A percentile compares a stretch with the other conserved stretches of the same genome.
Conservation (phyloP, 139 green algal species). For the Astrephomene gubernaculifera region DNA sequence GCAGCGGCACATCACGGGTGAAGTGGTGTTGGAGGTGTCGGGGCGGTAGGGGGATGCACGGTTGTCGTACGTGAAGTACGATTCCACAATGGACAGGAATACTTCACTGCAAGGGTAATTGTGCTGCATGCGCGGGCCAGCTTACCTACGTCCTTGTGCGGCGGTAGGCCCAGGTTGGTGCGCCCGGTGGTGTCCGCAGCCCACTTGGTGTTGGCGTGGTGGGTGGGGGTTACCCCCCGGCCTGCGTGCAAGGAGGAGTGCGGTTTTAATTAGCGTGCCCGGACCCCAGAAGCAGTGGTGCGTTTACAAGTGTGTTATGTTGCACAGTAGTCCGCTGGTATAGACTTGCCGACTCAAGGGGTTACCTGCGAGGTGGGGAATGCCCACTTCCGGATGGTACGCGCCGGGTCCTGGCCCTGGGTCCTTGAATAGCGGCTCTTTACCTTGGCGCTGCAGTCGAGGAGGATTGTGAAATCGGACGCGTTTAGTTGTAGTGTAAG, state of each 20-base stretch:
- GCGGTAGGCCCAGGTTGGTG: background rate
- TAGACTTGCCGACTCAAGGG: background rate
- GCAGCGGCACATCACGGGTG: background rate
- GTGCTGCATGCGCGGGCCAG: background rate
- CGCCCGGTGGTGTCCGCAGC: background rate
- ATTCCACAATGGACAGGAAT: background rate
- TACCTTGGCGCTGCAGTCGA: too few species aligned
- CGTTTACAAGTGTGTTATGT: background rate
- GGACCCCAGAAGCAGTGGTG: background rate
- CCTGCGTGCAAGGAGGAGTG: background rate
- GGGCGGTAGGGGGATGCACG: background rate
- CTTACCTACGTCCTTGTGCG: background rate
- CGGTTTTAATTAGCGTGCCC: background rate
- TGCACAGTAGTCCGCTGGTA: background rate
- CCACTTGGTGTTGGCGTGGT: constrained; percentile 14
- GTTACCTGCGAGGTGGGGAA: background rate
- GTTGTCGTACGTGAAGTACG: background rate
- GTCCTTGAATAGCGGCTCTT: too few species aligned
- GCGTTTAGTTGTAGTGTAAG: background rate
- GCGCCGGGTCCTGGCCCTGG: too few species aligned
- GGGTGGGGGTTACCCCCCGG: background rate
- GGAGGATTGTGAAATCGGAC: background rate
- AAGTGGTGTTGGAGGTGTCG: background rate
- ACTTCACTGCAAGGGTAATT: background rate
- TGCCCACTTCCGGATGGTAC: background rate